These are phyloP conservation scores for Venturia aucupariae DNA, from an alignment of 2,329 filamentous ascomycete genomes.

Conservation along the genomic window DNA sequence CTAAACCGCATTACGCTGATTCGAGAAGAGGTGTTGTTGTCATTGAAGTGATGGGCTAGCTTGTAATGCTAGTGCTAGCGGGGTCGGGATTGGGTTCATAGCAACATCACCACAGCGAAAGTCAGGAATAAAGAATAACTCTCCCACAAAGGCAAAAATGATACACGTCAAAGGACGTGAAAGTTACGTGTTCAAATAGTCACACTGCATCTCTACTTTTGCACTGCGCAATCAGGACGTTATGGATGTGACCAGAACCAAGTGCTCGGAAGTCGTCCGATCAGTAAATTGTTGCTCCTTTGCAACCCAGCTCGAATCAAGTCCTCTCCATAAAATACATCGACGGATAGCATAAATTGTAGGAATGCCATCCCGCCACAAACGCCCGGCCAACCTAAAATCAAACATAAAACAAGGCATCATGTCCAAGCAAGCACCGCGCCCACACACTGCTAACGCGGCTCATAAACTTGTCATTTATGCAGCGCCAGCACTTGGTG, in stretches of 20 bases:
- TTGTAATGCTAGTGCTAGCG: too few relatives aligned
- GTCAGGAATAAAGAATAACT: too few relatives aligned
- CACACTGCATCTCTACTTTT: too few relatives aligned
- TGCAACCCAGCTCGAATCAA: not conserved
- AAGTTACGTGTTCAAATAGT: too few relatives aligned
- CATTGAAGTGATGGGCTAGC: too few relatives aligned
- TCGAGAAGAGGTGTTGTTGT: too few relatives aligned
- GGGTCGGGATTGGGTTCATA: too few relatives aligned
- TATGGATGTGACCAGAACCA: not conserved
- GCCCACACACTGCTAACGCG: slow-evolving; percentile 7
- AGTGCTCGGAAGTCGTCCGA: not conserved
- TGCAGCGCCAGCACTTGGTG: slow-evolving; percentile 75
- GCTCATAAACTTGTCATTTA: not conserved
- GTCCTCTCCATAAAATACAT: slow-evolving; percentile 4
- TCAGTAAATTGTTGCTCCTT: too few relatives aligned
- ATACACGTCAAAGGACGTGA: too few relatives aligned
- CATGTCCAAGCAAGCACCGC: not conserved
- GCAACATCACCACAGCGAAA: too few relatives aligned
- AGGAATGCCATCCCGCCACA: not conserved
- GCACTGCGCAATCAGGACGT: not conserved
- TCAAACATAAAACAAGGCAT: not conserved
- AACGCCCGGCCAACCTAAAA: not conserved
- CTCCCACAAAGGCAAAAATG: too few relatives aligned
- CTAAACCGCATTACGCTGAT: too few relatives aligned
- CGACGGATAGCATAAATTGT: not conserved